phyloP scores from a whole-genome alignment of 495 filamentous ascomycete genomes.

The Jackrogersella multiformis region DNA sequence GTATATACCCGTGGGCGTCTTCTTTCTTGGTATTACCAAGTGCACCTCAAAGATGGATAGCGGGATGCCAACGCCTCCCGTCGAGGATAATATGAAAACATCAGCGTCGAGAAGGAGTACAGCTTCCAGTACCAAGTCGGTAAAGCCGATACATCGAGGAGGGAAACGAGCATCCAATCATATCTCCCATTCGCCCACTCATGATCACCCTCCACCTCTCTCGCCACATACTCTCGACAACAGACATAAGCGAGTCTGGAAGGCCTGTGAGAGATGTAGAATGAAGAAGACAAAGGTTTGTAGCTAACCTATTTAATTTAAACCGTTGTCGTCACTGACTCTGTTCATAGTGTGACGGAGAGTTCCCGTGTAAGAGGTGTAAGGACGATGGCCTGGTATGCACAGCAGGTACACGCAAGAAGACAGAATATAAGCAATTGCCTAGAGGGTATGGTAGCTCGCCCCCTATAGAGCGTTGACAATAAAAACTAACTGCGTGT shows the following conservation, averaged over 20 bases:
- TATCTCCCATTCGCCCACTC: constrained; percentile 41
- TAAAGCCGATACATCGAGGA: constrained; percentile 47
- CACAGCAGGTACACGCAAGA: constrained; percentile 65
- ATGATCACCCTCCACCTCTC: constrained; percentile 48
- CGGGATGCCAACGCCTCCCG: constrained; percentile 57
- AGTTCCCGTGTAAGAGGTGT: constrained; percentile 72
- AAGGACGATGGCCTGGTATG: constrained; percentile 69
- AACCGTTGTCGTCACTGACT: constrained; percentile 15
- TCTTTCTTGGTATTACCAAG: constrained; percentile 13
- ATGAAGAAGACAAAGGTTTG: constrained; percentile 77
- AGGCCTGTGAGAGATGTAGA: constrained; percentile 74
- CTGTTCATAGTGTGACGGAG: constrained; percentile 66
- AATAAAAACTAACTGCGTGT: constrained; percentile 37
- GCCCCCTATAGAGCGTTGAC: background rate
- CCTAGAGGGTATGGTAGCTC: constrained; percentile 57
- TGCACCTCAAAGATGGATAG: constrained; percentile 52
- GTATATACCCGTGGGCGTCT: constrained; percentile 7
- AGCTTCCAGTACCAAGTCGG: constrained; percentile 42
- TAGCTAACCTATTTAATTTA: background rate
- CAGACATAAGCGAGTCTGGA: constrained; percentile 72
- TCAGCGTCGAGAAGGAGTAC: constrained; percentile 38
- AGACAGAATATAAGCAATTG: constrained; percentile 67
- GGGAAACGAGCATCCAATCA: constrained; percentile 45
- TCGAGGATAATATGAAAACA: constrained; percentile 53
- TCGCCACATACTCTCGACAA: constrained; percentile 53